phyloP scores from a whole-genome alignment of 768 basidiomycete genomes.

The Galerina marginata region DNA sequence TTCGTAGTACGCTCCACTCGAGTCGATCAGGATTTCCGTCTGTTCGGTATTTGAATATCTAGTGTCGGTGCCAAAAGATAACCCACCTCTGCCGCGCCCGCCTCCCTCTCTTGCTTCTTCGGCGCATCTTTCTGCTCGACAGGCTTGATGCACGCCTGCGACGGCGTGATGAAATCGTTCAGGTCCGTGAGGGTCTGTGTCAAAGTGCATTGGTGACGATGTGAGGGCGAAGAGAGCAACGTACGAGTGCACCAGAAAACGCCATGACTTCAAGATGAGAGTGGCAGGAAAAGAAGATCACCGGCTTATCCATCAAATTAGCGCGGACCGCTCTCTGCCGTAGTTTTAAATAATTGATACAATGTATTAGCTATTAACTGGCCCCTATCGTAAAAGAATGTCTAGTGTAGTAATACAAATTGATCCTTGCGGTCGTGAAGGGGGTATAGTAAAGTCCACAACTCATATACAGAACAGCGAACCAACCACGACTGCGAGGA shows the following conservation, averaged over 20 bases:
- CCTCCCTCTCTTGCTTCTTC: constrained; percentile 30
- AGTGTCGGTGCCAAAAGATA: background rate
- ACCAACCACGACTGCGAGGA: constrained; percentile 19
- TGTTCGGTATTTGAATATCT: constrained; percentile 32
- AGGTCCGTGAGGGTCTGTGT: constrained; percentile 86
- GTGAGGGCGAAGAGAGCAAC: constrained; percentile 31
- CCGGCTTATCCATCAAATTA: constrained; percentile 1
- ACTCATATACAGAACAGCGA: constrained; percentile 15
- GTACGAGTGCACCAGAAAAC: constrained; percentile 85
- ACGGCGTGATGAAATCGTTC: constrained; percentile 96
- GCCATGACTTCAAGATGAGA: constrained; percentile 55
- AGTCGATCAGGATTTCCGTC: constrained; percentile 94
- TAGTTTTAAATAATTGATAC: too few relatives aligned
- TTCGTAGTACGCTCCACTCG: constrained; percentile 87
- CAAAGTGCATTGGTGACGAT: background rate
- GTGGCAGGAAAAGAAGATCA: background rate
- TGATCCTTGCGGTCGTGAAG: background rate
- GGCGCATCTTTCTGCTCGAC: constrained; percentile 57
- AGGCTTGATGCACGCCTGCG: constrained; percentile 97
- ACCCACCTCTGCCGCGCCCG: constrained; percentile 44
- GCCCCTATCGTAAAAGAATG: background rate
- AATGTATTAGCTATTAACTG: too few relatives aligned
- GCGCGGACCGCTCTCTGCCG: too few relatives aligned
- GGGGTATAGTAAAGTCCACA: background rate
- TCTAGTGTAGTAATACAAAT: constrained; percentile 1